Evolutionary conservation across 2,329 filamentous ascomycete genomes (phyloP).

Genomic region (Monilinia aucupariae): DNA sequence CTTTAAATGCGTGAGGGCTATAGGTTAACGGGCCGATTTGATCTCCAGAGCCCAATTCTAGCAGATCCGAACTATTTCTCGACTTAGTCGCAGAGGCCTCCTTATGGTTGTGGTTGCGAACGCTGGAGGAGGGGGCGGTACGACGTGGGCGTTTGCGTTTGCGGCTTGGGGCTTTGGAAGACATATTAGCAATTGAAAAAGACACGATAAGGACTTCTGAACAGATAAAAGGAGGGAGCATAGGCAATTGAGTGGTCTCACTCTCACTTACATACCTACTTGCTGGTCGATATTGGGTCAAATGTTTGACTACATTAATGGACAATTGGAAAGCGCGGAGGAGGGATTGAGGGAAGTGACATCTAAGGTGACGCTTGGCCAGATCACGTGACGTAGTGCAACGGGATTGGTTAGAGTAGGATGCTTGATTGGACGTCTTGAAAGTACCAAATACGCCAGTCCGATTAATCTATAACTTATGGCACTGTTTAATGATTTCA

Average conservation of each 20-base stretch:
- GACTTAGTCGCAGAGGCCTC: not conserved
- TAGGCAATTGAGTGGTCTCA: not conserved
- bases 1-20: not conserved
- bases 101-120: not conserved
- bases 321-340: not conserved
- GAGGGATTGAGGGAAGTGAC: not conserved
- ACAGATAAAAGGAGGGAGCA: not conserved
- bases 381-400: not conserved
- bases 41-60: not conserved
- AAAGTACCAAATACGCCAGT: not conserved
- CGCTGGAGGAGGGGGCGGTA: not conserved
- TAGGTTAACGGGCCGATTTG: not conserved
- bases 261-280: not conserved
- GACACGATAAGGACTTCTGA: not conserved
- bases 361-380: not conserved
- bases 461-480: not conserved
- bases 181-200: conserved; percentile 2
- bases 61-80: not conserved
- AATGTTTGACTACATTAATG: not conserved
- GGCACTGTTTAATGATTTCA: not conserved
- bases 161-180: not conserved
- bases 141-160: not conserved
- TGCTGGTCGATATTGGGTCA: not conserved
- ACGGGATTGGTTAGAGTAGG: too few species aligned
- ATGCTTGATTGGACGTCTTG: too few species aligned